Conservation (phyloP, 2,329 filamentous ascomycete species). For the Fusarium stilboides region DNA sequence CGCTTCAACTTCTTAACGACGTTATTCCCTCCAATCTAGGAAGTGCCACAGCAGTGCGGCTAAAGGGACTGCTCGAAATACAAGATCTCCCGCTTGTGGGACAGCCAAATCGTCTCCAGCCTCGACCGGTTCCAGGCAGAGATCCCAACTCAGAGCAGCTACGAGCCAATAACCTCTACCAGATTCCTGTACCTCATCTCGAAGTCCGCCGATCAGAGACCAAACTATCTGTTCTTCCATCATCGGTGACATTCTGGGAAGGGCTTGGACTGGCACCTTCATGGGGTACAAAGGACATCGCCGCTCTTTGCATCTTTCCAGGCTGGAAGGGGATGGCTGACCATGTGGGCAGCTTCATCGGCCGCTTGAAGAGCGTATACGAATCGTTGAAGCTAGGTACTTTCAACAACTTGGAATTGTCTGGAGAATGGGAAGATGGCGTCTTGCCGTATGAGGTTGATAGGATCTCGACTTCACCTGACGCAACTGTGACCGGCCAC, state of each 20-base stretch:
- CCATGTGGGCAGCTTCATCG: conserved; percentile 74
- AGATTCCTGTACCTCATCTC: conserved; percentile 78
- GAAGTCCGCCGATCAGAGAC: conserved; percentile 79
- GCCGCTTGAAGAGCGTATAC: conserved; percentile 78
- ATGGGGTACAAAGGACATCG: conserved; percentile 79
- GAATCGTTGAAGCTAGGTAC: conserved; percentile 81
- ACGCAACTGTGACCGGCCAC: conserved; percentile 58
- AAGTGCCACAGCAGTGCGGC: conserved; percentile 55
- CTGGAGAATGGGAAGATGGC: conserved; percentile 59
- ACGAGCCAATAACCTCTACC: conserved; percentile 69
- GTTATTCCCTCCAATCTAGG: conserved; percentile 63
- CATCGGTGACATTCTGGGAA: conserved; percentile 86
- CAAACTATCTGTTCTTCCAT: conserved; percentile 80
- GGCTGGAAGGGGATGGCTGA: conserved; percentile 73
- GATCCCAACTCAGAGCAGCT: conserved; percentile 62
- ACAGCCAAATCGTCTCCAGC: conserved; percentile 67
- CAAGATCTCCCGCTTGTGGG: conserved; percentile 70
- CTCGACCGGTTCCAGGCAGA: conserved; percentile 61
- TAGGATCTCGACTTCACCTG: conserved; percentile 59
- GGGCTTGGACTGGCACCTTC: conserved; percentile 81
- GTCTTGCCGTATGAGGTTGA: conserved; percentile 67
- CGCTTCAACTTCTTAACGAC: conserved; percentile 64
- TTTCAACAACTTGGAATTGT: conserved; percentile 68
- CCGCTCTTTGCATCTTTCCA: conserved; percentile 79
- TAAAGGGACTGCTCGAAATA: conserved; percentile 69